phyloP scores from a whole-genome alignment of 2,329 filamentous ascomycete species.

The Bipolaris oryzae region DNA sequence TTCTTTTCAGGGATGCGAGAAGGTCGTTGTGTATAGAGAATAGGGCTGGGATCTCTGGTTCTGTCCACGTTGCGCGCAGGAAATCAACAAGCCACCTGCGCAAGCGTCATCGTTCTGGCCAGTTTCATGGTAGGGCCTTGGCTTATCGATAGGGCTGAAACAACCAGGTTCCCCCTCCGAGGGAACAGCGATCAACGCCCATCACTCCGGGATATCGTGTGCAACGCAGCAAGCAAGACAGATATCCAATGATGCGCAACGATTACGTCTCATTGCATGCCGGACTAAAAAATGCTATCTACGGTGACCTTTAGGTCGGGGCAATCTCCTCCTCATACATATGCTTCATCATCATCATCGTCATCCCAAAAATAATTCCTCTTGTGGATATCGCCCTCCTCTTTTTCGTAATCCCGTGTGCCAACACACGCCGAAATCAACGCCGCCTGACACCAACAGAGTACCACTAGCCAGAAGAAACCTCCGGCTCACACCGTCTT shows the following conservation, averaged over 20 bases:
- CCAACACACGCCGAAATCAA: conserved; percentile 20
- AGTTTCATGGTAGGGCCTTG: neutral
- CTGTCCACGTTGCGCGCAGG: conserved; percentile 27
- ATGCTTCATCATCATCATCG: conserved; percentile 16
- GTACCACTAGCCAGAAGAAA: conserved; percentile 19
- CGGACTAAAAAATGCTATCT: conserved; percentile 28
- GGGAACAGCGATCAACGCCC: neutral
- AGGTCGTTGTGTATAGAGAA: neutral
- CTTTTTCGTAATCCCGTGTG: conserved; percentile 17
- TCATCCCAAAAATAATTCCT: conserved; percentile 18
- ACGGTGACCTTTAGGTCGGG: conserved; percentile 11
- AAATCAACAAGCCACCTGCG: conserved; percentile 14
- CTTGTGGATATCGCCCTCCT: conserved; percentile 27
- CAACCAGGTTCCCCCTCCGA: neutral
- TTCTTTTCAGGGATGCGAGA: neutral
- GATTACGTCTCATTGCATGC: conserved; percentile 6
- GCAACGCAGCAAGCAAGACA: neutral
- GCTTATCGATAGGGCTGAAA: conserved; percentile 21
- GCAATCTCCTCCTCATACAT: conserved; percentile 7
- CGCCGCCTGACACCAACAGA: conserved; percentile 19
- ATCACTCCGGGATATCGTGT: neutral
- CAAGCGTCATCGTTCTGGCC: conserved; percentile 17
- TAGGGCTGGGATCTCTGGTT: conserved; percentile 13
- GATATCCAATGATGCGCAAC: neutral
- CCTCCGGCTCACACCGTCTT: conserved; percentile 22